Conservation (phyloP, 148 eudicot genomes). For the Linanthus parryae region DNA sequence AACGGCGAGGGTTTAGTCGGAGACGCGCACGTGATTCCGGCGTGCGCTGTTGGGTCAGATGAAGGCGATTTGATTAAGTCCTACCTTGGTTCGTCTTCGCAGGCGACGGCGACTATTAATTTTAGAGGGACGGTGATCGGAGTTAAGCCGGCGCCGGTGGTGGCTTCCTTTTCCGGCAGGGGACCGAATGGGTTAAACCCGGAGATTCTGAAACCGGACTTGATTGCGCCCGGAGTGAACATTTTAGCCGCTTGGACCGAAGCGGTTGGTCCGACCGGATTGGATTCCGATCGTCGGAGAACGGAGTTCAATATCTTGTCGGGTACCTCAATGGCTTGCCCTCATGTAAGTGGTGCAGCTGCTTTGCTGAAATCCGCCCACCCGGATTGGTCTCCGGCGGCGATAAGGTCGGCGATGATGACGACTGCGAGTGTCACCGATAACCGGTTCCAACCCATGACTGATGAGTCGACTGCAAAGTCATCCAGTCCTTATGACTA, state of each 20-base stretch:
- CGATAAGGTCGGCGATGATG: constrained; percentile 87
- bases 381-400: constrained; percentile 86
- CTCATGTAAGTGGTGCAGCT: constrained; percentile 92
- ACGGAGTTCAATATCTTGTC: constrained; percentile 85
- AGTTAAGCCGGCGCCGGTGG: constrained; percentile 80
- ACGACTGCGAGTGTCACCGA: constrained; percentile 69
- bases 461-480: constrained; percentile 65
- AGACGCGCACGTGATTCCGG: constrained; percentile 81
- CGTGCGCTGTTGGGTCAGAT: constrained; percentile 66
- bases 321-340: constrained; percentile 93
- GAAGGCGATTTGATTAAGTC: constrained; percentile 66
- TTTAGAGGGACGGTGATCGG: constrained; percentile 77
- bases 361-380: constrained; percentile 88
- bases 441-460: constrained; percentile 46
- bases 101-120: constrained; percentile 43
- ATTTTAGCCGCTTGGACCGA: constrained; percentile 89
- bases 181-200: constrained; percentile 94
- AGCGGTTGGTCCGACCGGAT: constrained; percentile 78
- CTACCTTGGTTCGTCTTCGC: constrained; percentile 25
- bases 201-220: constrained; percentile 84
- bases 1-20: constrained; percentile 94
- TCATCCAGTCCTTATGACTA: constrained; percentile 61
- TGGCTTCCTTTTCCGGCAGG: constrained; percentile 79
- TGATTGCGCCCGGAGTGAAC: constrained; percentile 94
- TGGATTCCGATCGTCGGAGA: constrained; percentile 54